phyloP scores from a whole-genome alignment of 331 rosid genomes.

The Arachis monticola region DNA sequence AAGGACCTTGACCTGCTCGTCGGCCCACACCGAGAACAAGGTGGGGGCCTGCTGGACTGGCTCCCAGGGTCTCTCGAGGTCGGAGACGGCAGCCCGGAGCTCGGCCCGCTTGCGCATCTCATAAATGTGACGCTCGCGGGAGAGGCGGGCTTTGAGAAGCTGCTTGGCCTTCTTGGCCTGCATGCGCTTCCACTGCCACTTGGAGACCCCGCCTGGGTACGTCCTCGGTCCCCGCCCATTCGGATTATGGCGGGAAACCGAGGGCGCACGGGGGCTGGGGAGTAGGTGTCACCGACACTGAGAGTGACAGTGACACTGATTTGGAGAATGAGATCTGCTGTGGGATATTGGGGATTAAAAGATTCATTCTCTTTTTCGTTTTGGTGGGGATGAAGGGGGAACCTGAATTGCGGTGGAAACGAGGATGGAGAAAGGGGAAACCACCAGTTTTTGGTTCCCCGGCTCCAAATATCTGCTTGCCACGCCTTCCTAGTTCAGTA shows the following conservation, averaged over 20 bases:
- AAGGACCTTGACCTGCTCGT: too few relatives aligned
- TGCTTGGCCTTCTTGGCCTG: slow-evolving; percentile 49
- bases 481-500: too few relatives aligned
- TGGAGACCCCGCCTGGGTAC: slow-evolving; percentile 89
- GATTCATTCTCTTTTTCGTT: slow-evolving; percentile 21
- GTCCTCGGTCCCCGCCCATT: slow-evolving; percentile 97
- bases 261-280: not conserved
- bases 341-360: slow-evolving; percentile 47
- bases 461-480: too few relatives aligned
- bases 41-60: too few relatives aligned
- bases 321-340: slow-evolving; percentile 61
- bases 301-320: not conserved
- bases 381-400: not conserved
- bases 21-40: too few relatives aligned
- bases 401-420: not conserved
- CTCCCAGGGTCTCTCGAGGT: too few relatives aligned
- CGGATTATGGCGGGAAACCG: slow-evolving; percentile 48
- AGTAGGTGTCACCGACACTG: slow-evolving; percentile 33
- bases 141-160: too few relatives aligned
- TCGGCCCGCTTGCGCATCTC: too few relatives aligned
- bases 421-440: not conserved
- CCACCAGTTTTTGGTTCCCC: too few relatives aligned
- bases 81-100: too few relatives aligned
- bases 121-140: too few relatives aligned
- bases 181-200: slow-evolving; percentile 97